phyloP scores from a whole-genome alignment of 2,329 filamentous ascomycete species.

The Alternaria ethzedia region DNA sequence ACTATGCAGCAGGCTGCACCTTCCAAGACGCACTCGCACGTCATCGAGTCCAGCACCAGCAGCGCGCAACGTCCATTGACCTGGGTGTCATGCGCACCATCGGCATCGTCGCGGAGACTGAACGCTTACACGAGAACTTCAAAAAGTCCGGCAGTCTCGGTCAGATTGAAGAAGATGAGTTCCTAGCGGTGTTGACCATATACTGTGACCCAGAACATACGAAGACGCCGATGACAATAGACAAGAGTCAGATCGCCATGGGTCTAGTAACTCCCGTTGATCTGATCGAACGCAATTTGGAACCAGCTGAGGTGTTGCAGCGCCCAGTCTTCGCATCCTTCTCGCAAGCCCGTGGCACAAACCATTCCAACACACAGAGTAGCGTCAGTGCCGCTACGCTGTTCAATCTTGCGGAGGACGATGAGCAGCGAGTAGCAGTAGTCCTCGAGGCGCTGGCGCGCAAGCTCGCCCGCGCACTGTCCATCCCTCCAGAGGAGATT shows the following conservation, averaged over 20 bases:
- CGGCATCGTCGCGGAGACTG: neutral
- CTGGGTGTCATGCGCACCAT: constrained; percentile 1
- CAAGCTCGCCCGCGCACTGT: constrained; percentile 3
- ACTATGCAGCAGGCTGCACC: constrained; percentile 5
- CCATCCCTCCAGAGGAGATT: constrained; percentile 33
- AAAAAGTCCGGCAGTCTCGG: neutral
- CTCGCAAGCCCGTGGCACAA: neutral
- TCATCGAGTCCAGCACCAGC: neutral
- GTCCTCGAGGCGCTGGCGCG: neutral
- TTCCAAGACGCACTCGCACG: constrained; percentile 13
- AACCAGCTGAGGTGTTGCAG: neutral
- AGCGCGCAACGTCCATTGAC: neutral
- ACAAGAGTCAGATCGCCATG: neutral
- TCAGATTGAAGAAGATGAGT: neutral
- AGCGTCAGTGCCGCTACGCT: neutral
- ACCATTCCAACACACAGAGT: neutral
- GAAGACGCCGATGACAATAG: neutral
- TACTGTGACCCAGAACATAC: neutral
- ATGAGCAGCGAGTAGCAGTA: neutral
- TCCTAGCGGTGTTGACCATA: neutral
- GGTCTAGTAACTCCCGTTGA: neutral
- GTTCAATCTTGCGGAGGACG: neutral
- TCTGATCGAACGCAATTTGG: neutral
- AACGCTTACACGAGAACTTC: neutral
- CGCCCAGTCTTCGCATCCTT: neutral